phyloP scores from a whole-genome alignment of 2,329 filamentous ascomycete species.

The Epichloe amarillans region DNA sequence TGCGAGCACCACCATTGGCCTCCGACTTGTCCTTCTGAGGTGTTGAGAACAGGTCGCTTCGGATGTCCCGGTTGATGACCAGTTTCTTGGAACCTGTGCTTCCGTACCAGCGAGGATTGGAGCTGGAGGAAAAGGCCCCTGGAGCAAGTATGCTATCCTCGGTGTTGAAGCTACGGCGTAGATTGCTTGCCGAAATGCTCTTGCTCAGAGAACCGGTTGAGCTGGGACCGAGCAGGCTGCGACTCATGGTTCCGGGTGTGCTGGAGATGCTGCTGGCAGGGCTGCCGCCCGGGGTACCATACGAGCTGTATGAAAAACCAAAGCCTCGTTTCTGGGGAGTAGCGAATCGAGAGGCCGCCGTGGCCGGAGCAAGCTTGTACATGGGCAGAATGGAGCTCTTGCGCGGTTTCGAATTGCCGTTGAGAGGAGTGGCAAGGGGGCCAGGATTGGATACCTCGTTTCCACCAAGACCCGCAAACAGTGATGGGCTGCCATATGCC shows the following conservation, averaged over 20 bases:
- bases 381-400: conserved; percentile 71
- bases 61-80: conserved; percentile 78
- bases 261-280: conserved; percentile 50
- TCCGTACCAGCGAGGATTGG: conserved; percentile 50
- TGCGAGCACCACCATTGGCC: conserved; percentile 30
- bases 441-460: conserved; percentile 60
- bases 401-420: conserved; percentile 59
- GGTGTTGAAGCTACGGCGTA: conserved; percentile 67
- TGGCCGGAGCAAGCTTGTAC: conserved; percentile 70
- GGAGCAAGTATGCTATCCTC: conserved; percentile 80
- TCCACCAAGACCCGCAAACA: conserved; percentile 62
- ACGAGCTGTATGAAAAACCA: conserved; percentile 86
- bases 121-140: conserved; percentile 65
- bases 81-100: conserved; percentile 71
- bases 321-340: conserved; percentile 81
- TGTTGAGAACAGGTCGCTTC: conserved; percentile 55
- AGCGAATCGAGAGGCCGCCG: conserved; percentile 60
- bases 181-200: conserved; percentile 77
- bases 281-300: conserved; percentile 65
- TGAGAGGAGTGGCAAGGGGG: conserved; percentile 81
- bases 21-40: conserved; percentile 38
- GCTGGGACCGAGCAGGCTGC: conserved; percentile 53
- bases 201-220: conserved; percentile 63
- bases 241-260: conserved; percentile 53
- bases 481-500: conserved; percentile 76